Base-by-base conservation (phyloP, 2,329 filamentous ascomycete genomes). In the Cordyceps pruinosa region DNA sequence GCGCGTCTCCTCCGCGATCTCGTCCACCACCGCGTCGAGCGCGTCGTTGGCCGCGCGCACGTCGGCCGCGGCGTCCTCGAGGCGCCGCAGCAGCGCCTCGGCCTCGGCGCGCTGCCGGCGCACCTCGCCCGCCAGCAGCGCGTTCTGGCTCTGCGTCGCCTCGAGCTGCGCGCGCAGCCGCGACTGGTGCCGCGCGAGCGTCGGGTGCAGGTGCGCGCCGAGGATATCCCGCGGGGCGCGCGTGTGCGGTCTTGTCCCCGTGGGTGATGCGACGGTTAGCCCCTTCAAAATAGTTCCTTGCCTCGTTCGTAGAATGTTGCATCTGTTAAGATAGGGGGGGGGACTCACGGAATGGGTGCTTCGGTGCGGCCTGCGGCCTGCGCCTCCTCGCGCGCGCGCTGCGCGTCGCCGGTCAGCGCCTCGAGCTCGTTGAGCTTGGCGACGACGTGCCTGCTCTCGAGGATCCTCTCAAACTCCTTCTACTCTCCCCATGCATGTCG, bases 391-490 rank as follows among this genome's bases (percentile, higher is more conserved):
- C 72, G 67, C 57, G 75, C 68, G 54, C 62, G 61, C 49, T 69
- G 70, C 5, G 83, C 83, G 53, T 81, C 79, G 57, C 68, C 72
- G 50, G 83, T 74, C 15, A 86, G 72, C 26, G 63, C 70, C 64
- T 86, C 83, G 7, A 86, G 74, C 66, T 81, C 77, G 66, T 86
- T 86, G 10, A 86, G 73, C 59, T 77, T 77, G 39, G 72, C 71
- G 2, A 86, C 76, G 13, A 85, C 82, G 45, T 75, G 72, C 59
- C 82, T 70, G 58, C 73, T 71, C 19, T 71, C 64, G 58, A 84
- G 66, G 57, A 86, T 81, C 19, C 70, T 73, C 21, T 79, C 77
- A 66, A 86, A 86, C 66, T 86, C 82, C 65, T 75, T 76, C 73
- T 80, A 60, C 39, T 45, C 35, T 23, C 34, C 6, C n/a, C 19